These are phyloP conservation scores for Alternaria ethzedia DNA, from an alignment of 2,329 filamentous ascomycete species.

Conservation along the genomic window DNA sequence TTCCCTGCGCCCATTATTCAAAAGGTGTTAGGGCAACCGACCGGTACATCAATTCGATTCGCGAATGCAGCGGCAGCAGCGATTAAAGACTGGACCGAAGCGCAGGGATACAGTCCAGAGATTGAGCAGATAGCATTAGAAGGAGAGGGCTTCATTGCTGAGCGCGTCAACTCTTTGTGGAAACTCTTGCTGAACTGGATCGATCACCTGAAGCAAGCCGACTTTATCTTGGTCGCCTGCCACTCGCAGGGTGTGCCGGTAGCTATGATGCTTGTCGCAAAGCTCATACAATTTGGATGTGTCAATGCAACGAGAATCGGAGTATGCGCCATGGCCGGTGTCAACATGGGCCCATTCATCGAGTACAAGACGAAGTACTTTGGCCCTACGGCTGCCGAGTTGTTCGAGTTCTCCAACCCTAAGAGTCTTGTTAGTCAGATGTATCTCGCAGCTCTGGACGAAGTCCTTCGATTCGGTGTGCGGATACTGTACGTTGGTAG, in stretches of 20 bases:
- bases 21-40: slow-evolving; percentile 92
- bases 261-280: slow-evolving; percentile 87
- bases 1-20: slow-evolving; percentile 88
- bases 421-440: slow-evolving; percentile 81
- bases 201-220: slow-evolving; percentile 83
- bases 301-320: slow-evolving; percentile 76
- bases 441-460: slow-evolving; percentile 77
- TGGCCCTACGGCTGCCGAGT: slow-evolving; percentile 87
- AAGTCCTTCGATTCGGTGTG: slow-evolving; percentile 77
- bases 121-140: slow-evolving; percentile 95
- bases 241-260: slow-evolving; percentile 97
- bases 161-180: slow-evolving; percentile 92
- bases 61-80: slow-evolving; percentile 84
- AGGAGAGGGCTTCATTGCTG: slow-evolving; percentile 89
- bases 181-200: slow-evolving; percentile 94
- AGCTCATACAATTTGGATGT: slow-evolving; percentile 88
- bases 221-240: slow-evolving; percentile 89
- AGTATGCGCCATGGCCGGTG: slow-evolving; percentile 87
- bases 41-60: slow-evolving; percentile 92
- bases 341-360: slow-evolving; percentile 89
- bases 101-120: slow-evolving; percentile 71
- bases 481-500: slow-evolving; percentile 89
- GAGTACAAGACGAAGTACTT: slow-evolving; percentile 91
- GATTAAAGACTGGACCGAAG: slow-evolving; percentile 81
- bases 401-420: slow-evolving; percentile 90